Percentiles rank a stretch among this genome's conserved stretches.
Conservation (phyloP, 305 asterid genomes). For the Fraxinus ornus region DNA sequence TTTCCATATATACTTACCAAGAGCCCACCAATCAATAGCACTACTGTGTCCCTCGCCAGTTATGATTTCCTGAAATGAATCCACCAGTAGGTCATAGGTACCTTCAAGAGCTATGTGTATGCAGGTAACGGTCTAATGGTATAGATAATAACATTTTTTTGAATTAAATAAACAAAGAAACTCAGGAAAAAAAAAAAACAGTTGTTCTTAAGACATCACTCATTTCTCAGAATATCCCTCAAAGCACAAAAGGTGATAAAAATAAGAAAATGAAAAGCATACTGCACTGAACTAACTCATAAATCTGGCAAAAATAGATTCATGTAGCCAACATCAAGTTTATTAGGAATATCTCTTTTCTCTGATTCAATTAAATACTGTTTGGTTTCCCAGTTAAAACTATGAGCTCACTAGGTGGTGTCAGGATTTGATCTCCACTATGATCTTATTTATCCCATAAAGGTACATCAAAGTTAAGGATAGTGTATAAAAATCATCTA, state of each 20-base stretch:
- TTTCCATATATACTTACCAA: constrained; percentile 55
- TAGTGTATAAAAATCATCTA: not conserved
- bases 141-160: not conserved
- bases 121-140: not conserved
- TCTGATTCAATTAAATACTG: not conserved
- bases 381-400: not conserved
- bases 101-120: not conserved
- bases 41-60: constrained; percentile 91
- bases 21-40: constrained; percentile 99
- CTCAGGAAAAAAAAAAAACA: not conserved
- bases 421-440: not conserved
- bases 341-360: not conserved
- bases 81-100: constrained; percentile 22
- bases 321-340: not conserved
- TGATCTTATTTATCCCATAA: not conserved
- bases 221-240: not conserved
- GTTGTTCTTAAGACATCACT: constrained; percentile 11
- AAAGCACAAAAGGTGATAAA: not conserved
- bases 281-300: not conserved
- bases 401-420: not conserved
- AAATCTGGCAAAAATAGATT: not conserved
- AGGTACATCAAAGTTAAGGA: not conserved
- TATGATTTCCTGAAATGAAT: constrained; percentile 81
- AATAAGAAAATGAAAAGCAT: not conserved
- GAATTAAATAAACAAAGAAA: not conserved